Evolutionary conservation across 2,329 filamentous ascomycete species (phyloP), one percentile per base, ranked within the genome.

Genomic region (Clonostachys rhizophaga): DNA sequence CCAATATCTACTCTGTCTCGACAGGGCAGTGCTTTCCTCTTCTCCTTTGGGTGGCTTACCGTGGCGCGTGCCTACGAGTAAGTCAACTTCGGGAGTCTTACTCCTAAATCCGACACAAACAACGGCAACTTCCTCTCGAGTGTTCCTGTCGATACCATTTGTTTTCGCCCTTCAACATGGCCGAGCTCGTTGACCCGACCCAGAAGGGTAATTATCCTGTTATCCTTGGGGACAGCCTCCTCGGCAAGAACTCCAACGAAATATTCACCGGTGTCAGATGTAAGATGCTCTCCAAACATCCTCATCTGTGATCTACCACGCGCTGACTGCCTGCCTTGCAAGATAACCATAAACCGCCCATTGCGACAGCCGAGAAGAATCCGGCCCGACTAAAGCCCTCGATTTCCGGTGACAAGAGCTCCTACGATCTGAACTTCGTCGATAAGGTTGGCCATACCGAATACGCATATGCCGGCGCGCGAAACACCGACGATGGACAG

Each of bases 321-420:
- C 14, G 6, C 34, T 37, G 16, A 30, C 12, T 47, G 12, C 24
- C 24, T 30, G 4, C 3, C 24, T 30, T 30, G 46, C 49, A 52
- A 85, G 81, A 84, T 58, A 86, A 85, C 55, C 78, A 84, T 64
- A 83, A 80, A 58, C 79, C 81, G 14, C 61, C 70, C 2, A 74
- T 75, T 5, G 74, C 76, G 35, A 63, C 71, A 49, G 68, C 72
- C 24, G 71, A 71, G 33, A 74, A 71, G n/a, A 65, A 63, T 49
- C 36, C 14, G 7, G 72, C 76, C 47, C 72, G 74, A 48, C 60
- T 83, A 54, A 78, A 77, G 58, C 75, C 75, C 40, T 71, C 72
- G 14, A 61, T 72, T 34, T 63, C 70, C 8, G 68, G 67, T 52
- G 75, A 74, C 52, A 74, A 74, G 43, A 65, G 69, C 47, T 73